A percentile compares a stretch with the other conserved stretches of the same genome.
Evolutionary conservation across 495 filamentous ascomycete species (phyloP).

Genomic region (Aspergillus indologenus): DNA sequence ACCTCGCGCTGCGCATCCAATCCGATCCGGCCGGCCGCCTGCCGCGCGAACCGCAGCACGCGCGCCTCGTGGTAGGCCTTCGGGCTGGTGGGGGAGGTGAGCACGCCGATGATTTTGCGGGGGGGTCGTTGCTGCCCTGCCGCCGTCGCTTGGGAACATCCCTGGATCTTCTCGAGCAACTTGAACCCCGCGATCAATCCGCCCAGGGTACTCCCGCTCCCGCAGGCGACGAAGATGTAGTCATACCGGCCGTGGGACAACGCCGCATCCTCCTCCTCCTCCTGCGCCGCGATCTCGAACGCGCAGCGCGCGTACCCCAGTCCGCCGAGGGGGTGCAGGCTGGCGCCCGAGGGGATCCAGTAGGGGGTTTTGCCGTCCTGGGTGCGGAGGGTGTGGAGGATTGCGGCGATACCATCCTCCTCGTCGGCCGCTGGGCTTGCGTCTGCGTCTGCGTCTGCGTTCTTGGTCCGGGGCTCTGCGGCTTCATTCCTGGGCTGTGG

Average conservation of each 20-base stretch:
- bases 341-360: slow-evolving; percentile 42
- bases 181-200: slow-evolving; percentile 41
- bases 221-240: slow-evolving; percentile 39
- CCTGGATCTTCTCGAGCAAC: slow-evolving; percentile 29
- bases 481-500: too few species aligned
- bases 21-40: slow-evolving; percentile 29
- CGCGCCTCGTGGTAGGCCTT: slow-evolving; percentile 29
- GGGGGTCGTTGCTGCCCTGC: not conserved
- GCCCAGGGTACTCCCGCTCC: slow-evolving; percentile 39
- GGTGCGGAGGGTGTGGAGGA: not conserved
- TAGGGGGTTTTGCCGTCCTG: slow-evolving; percentile 24
- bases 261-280: too few species aligned
- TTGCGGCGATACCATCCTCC: not conserved
- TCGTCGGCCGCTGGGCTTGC: too few species aligned
- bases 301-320: slow-evolving; percentile 39
- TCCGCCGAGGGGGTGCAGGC: slow-evolving; percentile 38
- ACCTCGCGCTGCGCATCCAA: slow-evolving; percentile 26
- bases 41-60: slow-evolving; percentile 32
- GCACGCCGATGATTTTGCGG: slow-evolving; percentile 32
- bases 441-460: too few species aligned
- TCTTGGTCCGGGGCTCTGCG: too few species aligned
- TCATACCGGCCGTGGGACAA: too few species aligned
- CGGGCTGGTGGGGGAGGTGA: slow-evolving; percentile 35
- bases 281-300: slow-evolving; percentile 38
- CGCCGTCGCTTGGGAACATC: not conserved